Percentiles rank a stretch among this genome's conserved stretches.
phyloP scores from a whole-genome alignment of 257 asterid genomes.

The Nyctanthes arbortristis region DNA sequence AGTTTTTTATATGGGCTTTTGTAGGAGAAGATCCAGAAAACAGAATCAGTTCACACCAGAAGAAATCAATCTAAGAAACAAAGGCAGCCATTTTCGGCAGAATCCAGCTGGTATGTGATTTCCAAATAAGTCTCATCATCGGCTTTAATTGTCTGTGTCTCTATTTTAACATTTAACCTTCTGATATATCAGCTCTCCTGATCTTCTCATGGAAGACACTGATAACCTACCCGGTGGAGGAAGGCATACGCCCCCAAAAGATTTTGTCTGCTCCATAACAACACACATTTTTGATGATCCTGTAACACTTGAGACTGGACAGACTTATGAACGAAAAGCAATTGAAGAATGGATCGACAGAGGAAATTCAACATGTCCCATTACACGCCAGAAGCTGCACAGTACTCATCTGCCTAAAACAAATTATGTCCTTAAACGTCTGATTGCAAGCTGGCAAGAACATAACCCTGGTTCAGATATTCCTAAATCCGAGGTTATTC shows the following conservation, averaged over 20 bases:
- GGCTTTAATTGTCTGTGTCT: not conserved
- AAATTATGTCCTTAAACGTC: slow-evolving; percentile 79
- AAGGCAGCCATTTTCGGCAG: slow-evolving; percentile 28
- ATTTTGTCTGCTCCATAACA: slow-evolving; percentile 85
- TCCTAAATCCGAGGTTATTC: slow-evolving; percentile 19
- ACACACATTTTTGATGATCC: slow-evolving; percentile 74
- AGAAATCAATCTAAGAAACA: slow-evolving; percentile 29
- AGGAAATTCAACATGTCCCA: slow-evolving; percentile 77
- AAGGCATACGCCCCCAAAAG: slow-evolving; percentile 62
- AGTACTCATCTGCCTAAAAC: slow-evolving; percentile 63
- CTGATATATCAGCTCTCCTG: slow-evolving; percentile 38
- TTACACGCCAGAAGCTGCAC: slow-evolving; percentile 69
- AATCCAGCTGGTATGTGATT: slow-evolving; percentile 47
- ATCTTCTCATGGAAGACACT: slow-evolving; percentile 50
- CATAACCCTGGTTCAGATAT: slow-evolving; percentile 28
- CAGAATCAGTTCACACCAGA: slow-evolving; percentile 42
- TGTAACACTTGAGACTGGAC: slow-evolving; percentile 85
- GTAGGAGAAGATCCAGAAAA: slow-evolving; percentile 51
- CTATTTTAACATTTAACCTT: slow-evolving; percentile 14
- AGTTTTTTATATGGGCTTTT: slow-evolving; percentile 30
- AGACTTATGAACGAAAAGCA: slow-evolving; percentile 74
- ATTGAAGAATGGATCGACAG: slow-evolving; percentile 83
- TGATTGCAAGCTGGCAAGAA: slow-evolving; percentile 78
- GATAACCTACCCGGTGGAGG: slow-evolving; percentile 32
- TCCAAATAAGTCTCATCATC: slow-evolving; percentile 8